A percentile compares a stretch with the other conserved stretches of the same genome.
These are phyloP conservation scores for Clathrus columnatus DNA, from an alignment of 768 basidiomycete genomes.

Conservation along the genomic window DNA sequence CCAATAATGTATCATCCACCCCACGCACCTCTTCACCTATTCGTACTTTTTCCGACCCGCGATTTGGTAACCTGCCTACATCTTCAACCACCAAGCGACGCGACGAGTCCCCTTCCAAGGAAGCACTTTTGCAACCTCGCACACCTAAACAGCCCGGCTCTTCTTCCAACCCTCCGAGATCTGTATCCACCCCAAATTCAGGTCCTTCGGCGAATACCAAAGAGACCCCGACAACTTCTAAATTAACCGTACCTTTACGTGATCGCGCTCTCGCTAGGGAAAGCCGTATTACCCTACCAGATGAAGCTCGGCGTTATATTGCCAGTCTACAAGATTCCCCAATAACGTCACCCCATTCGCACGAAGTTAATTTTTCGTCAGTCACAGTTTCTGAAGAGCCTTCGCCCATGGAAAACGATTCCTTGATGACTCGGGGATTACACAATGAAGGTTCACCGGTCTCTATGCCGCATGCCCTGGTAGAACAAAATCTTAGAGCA, in stretches of 20 bases:
- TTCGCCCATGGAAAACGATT: not conserved
- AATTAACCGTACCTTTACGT: slow-evolving; percentile 19
- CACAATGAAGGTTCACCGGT: no score
- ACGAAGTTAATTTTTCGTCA: not conserved
- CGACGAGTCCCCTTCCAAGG: not conserved
- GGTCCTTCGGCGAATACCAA: slow-evolving; percentile 6
- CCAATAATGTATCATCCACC: not conserved
- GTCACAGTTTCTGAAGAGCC: not conserved
- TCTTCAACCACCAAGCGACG: not conserved
- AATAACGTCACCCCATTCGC: slow-evolving; percentile 36
- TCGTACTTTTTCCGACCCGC: no score
- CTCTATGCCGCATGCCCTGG: no score
- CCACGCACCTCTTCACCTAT: slow-evolving; percentile 14
- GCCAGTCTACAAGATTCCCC: slow-evolving; percentile 61
- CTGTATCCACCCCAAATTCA: slow-evolving; percentile 9
- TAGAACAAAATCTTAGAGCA: not conserved
- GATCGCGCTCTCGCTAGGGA: slow-evolving; percentile 36
- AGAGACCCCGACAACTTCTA: slow-evolving; percentile 8
- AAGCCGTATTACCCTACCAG: slow-evolving; percentile 62
- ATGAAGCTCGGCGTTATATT: slow-evolving; percentile 69
- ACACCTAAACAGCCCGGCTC: slow-evolving; percentile 17
- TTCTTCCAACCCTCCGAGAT: slow-evolving; percentile 8
- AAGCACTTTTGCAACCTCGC: slow-evolving; percentile 14
- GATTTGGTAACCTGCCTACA: no score
- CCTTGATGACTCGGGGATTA: not conserved